A percentile compares a stretch with the other conserved stretches of the same genome.
Conservation (phyloP, 2,329 filamentous ascomycete genomes). For the Phialemonium atrogriseum region DNA sequence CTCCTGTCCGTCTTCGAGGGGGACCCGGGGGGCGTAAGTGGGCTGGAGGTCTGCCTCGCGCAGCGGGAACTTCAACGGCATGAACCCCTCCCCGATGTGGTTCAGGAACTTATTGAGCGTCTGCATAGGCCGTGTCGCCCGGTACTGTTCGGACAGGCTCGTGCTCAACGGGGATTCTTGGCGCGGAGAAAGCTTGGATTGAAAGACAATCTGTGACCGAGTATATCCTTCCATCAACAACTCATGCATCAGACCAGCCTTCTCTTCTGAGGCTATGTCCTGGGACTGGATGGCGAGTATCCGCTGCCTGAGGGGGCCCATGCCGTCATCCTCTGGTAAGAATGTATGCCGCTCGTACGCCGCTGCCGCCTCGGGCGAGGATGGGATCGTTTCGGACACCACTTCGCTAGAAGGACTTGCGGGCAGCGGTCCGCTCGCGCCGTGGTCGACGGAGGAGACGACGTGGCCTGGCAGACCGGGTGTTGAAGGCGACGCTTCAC, state of each 20-base stretch:
- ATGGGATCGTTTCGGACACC: no score
- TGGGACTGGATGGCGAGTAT: slow-evolving; percentile 62
- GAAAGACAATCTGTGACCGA: slow-evolving; percentile 26
- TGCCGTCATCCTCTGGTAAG: slow-evolving; percentile 73
- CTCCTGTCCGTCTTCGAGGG: slow-evolving; percentile 36
- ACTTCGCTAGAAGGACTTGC: no score
- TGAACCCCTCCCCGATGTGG: slow-evolving; percentile 28
- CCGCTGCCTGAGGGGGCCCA: slow-evolving; percentile 55
- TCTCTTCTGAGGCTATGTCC: slow-evolving; percentile 50
- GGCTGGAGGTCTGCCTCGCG: slow-evolving; percentile 55
- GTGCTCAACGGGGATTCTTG: slow-evolving; percentile 5
- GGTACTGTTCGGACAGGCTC: slow-evolving; percentile 27
- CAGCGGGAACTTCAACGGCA: slow-evolving; percentile 37
- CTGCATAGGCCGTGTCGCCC: slow-evolving; percentile 37
- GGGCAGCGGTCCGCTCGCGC: no score
- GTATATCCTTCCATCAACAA: slow-evolving; percentile 63
- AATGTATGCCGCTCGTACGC: slow-evolving; percentile 22
- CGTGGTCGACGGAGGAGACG: no score
- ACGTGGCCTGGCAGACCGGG: no score
- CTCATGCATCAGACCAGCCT: slow-evolving; percentile 64
- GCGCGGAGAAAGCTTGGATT: slow-evolving; percentile 13
- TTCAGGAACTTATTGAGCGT: slow-evolving; percentile 49
- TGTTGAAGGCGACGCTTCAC: no score
- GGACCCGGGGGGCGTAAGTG: slow-evolving; percentile 55
- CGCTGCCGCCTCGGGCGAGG: no score